phyloP scores from a whole-genome alignment of 1,284 basidiomycete species.

The Taiwanofungus camphoratus region DNA sequence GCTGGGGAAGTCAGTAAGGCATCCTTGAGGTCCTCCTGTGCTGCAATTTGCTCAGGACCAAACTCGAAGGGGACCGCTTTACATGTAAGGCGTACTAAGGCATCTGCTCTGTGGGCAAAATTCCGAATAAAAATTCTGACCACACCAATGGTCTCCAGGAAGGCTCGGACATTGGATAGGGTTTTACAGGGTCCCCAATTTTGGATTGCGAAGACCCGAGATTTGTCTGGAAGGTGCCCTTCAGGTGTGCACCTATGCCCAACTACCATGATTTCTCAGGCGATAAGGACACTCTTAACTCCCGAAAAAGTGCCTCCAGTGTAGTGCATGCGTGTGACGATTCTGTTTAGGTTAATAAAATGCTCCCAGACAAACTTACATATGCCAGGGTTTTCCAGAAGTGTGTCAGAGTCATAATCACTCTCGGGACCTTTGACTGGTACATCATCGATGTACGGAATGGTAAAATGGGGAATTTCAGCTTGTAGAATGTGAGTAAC shows the following conservation, averaged over 20 bases:
- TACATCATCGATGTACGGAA: conserved; percentile 30
- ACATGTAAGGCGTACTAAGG: conserved; percentile 18
- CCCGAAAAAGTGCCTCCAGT: conserved; percentile 23
- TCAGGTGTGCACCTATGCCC: conserved; percentile 24
- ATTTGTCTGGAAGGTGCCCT: conserved; percentile 19
- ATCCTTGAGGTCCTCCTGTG: conserved; percentile 21
- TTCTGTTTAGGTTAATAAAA: conserved; percentile 23
- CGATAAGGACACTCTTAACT: conserved; percentile 15
- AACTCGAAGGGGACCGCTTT: conserved; percentile 18
- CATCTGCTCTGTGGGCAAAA: conserved; percentile 10
- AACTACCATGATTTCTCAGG: conserved; percentile 19
- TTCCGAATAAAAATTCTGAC: conserved; percentile 13
- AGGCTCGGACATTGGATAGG: conserved; percentile 12
- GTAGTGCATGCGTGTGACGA: conserved; percentile 29
- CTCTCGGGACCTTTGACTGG: conserved; percentile 21
- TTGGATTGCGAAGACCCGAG: conserved; percentile 17
- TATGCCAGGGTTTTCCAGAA: conserved; percentile 27
- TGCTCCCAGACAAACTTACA: conserved; percentile 32
- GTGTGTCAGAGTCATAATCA: conserved; percentile 22
- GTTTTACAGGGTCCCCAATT: conserved; percentile 17
- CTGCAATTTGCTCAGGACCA: conserved; percentile 15
- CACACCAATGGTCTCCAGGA: conserved; percentile 14
- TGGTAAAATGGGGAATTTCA: conserved; percentile 30
- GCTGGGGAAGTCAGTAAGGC: conserved; percentile 16
- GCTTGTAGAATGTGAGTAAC: conserved; percentile 29